Evolutionary conservation across 2,329 filamentous ascomycete species (phyloP), one percentile per base, ranked within the genome.

Genomic region (Grosmannia penicillata): DNA sequence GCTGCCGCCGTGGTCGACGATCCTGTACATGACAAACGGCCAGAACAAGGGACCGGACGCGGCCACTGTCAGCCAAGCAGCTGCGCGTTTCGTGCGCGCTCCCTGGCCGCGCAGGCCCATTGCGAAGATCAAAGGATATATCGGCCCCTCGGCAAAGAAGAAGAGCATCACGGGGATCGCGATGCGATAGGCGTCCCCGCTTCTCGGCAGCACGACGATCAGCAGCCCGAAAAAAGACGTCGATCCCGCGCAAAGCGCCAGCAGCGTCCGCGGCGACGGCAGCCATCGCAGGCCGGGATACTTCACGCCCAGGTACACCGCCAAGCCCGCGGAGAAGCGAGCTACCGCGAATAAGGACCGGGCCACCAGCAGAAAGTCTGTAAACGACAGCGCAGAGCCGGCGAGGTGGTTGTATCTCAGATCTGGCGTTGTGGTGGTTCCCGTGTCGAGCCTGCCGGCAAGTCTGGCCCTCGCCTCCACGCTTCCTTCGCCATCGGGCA

Each of bases 41-140:
- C 84, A 81, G 40, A 78, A 73, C 1, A 76, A 79, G 10, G 82
- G 79, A 2, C 82, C 82, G 1, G 72, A 76, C 1, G 76, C 80
- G 36, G 78, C 81, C 53, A 78, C 83, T 2, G 87, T 82, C 46
- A 93, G 77, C 55, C 75, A 82, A 2, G 79, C 80, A 0, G 80
- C 78, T 0, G 80, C 83, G 34, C 78, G 70, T 59, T 93, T 93
- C 4, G 81, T 86, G 46, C 83, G 70, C n/a, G 72, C 69, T 0
- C 85, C 85, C 36, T 93, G 72, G 1, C 85, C 84, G 3, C 83
- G 73, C 42, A 93, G 76, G 4, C 80, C 82, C 11, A 91, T 68
- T 4, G 82, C 76, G 47, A 86, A 85, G 43, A 91, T 77, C 2
- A 87, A 75, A 0, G 86, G 85, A 65, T 83, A 93, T 48, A 84